Evolutionary conservation across 306 rosid genomes (phyloP).

Genomic region (Dryas octopetala): DNA sequence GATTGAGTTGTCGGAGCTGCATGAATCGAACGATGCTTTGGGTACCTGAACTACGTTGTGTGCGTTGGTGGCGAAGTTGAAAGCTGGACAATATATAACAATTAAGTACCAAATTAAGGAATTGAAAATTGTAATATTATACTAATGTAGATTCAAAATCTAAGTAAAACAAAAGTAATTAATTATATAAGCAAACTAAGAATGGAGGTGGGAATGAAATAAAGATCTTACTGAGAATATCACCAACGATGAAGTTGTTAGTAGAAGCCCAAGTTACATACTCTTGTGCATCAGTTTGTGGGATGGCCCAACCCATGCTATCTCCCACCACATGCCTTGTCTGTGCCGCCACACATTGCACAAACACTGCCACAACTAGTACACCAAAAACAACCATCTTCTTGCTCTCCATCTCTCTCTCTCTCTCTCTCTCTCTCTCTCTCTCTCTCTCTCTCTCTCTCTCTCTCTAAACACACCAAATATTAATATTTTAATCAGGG

Average conservation of each 20-base stretch:
- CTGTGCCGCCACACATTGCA: constrained; percentile 21
- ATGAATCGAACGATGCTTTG: constrained; percentile 15
- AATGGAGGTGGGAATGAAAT: background rate
- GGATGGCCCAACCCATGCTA: constrained; percentile 32
- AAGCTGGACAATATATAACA: background rate
- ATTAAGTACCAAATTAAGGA: no score
- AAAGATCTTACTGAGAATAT: constrained; percentile 24
- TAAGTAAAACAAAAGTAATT: no score
- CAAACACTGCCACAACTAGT: constrained; percentile 18
- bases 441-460: no score
- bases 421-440: background rate
- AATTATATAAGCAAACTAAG: no score
- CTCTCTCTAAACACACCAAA: no score
- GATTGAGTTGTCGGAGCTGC: background rate
- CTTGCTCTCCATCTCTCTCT: constrained; percentile 9
- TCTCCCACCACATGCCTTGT: constrained; percentile 43
- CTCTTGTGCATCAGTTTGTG: background rate
- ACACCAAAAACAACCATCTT: background rate
- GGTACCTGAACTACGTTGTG: constrained; percentile 14
- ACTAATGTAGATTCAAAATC: no score
- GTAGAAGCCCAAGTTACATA: constrained; percentile 38
- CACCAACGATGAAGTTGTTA: constrained; percentile 33
- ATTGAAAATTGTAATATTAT: no score
- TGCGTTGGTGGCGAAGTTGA: constrained; percentile 13
- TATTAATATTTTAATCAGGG: no score